A percentile compares a stretch with the other conserved stretches of the same genome.
Evolutionary conservation across 2,329 filamentous ascomycete genomes (phyloP).

Genomic region (Gnomoniopsis sp.): DNA sequence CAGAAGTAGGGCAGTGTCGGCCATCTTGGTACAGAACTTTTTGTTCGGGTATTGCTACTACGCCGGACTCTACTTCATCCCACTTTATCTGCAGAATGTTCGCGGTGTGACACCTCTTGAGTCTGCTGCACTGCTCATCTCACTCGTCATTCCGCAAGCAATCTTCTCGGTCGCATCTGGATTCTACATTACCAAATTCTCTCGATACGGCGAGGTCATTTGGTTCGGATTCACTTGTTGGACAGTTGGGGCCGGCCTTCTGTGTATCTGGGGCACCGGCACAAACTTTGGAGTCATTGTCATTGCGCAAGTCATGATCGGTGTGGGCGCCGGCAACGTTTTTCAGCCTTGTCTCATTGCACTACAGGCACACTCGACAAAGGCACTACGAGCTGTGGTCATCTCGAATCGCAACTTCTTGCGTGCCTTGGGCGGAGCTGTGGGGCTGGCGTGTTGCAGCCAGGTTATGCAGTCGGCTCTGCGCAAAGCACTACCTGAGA

Average conservation of each 20-base stretch:
- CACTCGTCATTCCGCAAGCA: constrained; percentile 43
- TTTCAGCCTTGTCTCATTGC: constrained; percentile 35
- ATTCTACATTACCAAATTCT: constrained; percentile 47
- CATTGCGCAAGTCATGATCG: constrained; percentile 30
- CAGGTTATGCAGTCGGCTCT: constrained; percentile 5
- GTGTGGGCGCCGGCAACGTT: constrained; percentile 31
- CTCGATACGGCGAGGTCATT: constrained; percentile 52
- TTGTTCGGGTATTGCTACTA: constrained; percentile 53
- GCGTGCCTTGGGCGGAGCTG: constrained; percentile 33
- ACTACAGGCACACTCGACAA: constrained; percentile 33
- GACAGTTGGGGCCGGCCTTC: constrained; percentile 30
- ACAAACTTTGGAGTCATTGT: constrained; percentile 27
- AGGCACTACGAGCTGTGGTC: constrained; percentile 34
- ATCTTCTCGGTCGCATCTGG: constrained; percentile 40
- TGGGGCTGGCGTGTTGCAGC: constrained; percentile 25
- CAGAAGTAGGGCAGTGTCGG: constrained; percentile 42
- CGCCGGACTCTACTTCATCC: constrained; percentile 50
- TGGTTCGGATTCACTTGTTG: constrained; percentile 26
- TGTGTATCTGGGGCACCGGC: constrained; percentile 23
- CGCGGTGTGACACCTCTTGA: constrained; percentile 21
- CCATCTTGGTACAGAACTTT: constrained; percentile 51
- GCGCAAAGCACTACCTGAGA: background rate
- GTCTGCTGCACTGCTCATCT: constrained; percentile 45
- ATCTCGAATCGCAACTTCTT: constrained; percentile 37
- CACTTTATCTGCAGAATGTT: constrained; percentile 54